A percentile compares a stretch with the other conserved stretches of the same genome.
Evolutionary conservation across 1,284 basidiomycete species (phyloP).

Genomic region (Calocybe gambosa): DNA sequence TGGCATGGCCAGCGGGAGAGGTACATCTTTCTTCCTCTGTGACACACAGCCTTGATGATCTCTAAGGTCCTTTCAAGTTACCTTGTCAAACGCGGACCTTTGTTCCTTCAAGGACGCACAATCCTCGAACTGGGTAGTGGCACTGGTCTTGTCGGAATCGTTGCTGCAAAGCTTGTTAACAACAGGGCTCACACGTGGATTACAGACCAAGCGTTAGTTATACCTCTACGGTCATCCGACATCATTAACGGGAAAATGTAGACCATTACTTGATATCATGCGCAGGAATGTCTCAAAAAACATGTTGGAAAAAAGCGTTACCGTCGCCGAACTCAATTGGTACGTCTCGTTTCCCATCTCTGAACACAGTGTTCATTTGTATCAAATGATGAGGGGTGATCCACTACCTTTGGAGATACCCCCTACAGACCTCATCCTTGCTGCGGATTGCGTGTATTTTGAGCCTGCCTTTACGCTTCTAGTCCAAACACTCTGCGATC

Average conservation of each 20-base stretch:
- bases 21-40: conserved; percentile 31
- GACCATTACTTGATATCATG: conserved; percentile 76
- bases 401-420: conserved; percentile 39
- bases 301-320: conserved; percentile 42
- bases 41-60: not conserved
- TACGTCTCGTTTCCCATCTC: conserved; percentile 25
- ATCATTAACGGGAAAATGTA: conserved; percentile 23
- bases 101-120: conserved; percentile 44
- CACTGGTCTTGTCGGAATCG: conserved; percentile 86
- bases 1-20: conserved; percentile 91
- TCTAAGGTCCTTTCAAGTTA: conserved; percentile 72
- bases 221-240: not conserved
- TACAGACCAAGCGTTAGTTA: conserved; percentile 83
- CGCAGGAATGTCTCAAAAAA: conserved; percentile 63
- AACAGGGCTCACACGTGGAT: conserved; percentile 51
- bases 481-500: conserved; percentile 70
- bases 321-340: conserved; percentile 76
- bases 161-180: conserved; percentile 54
- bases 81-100: conserved; percentile 50
- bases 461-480: conserved; percentile 92
- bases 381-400: conserved; percentile 45
- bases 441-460: conserved; percentile 93
- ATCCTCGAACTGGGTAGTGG: conserved; percentile 86
- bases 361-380: conserved; percentile 13
- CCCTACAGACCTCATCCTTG: conserved; percentile 65